These are phyloP conservation scores for Excoecaria agallocha DNA, from an alignment of 345 rosid genomes.

Conservation along the genomic window DNA sequence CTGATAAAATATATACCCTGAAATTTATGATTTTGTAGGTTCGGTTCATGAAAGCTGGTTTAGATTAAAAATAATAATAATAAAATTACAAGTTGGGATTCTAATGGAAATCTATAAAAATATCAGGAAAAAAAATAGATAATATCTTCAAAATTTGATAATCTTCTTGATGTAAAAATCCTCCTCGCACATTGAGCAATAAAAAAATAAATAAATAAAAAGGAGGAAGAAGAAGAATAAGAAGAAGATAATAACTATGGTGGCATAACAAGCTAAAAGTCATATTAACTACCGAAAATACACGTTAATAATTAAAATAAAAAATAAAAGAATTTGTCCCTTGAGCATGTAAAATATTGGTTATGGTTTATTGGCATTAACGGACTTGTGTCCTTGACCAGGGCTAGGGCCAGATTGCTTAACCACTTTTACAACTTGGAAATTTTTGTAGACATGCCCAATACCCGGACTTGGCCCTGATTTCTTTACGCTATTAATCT, in stretches of 20 bases:
- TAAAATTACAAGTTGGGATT: no score
- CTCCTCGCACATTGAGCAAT: no score
- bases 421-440: background rate
- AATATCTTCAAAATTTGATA: background rate
- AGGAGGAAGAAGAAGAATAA: no score
- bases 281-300: background rate
- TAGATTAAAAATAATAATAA: no score
- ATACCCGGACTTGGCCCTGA: slow-evolving; percentile 48
- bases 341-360: background rate
- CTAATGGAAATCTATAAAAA: no score
- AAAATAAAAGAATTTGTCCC: background rate
- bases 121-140: background rate
- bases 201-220: no score
- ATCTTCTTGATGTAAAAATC: background rate
- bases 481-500: slow-evolving; percentile 16
- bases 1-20: no score
- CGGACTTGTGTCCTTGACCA: slow-evolving; percentile 35
- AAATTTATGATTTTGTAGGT: no score
- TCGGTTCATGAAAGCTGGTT: no score
- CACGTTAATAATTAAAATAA: background rate
- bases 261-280: background rate
- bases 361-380: slow-evolving; percentile 14
- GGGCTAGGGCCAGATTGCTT: slow-evolving; percentile 46
- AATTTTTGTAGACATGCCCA: slow-evolving; percentile 22
- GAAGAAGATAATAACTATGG: background rate